Conservation (phyloP, 129 eudicot genomes). For the Flaveria ramosissima region DNA sequence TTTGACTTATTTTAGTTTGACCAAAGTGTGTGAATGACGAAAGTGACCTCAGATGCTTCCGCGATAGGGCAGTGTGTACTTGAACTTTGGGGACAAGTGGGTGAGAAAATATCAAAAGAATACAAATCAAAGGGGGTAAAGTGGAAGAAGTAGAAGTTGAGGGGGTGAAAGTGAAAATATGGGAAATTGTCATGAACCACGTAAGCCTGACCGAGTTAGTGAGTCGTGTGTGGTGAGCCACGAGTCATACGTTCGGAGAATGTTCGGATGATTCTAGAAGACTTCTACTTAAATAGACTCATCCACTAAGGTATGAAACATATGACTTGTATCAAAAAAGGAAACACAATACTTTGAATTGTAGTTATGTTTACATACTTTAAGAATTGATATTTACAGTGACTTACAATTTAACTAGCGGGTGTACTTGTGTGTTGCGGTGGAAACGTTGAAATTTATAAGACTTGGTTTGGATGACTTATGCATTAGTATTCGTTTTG, state of each 20-base stretch:
- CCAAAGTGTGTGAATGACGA: conserved; percentile 33
- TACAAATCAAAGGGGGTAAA: background rate
- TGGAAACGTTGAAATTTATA: too few relatives aligned
- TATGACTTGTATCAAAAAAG: conserved; percentile 32
- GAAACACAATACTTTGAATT: conserved; percentile 30
- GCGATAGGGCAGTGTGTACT: conserved; percentile 24
- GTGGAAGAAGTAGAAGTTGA: background rate
- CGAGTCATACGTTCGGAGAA: conserved; percentile 34
- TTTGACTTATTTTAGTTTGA: conserved; percentile 46
- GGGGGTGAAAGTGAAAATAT: conserved; percentile 18
- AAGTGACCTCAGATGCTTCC: conserved; percentile 35
- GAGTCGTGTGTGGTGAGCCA: conserved; percentile 41
- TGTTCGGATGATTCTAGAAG: conserved; percentile 35
- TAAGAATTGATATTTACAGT: too few relatives aligned
- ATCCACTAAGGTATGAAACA: conserved; percentile 15
- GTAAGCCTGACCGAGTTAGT: conserved; percentile 45
- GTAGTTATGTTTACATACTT: background rate
- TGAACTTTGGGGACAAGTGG: conserved; percentile 39
- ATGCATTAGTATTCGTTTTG: too few relatives aligned
- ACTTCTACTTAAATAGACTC: conserved; percentile 19
- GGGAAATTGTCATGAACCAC: conserved; percentile 34
- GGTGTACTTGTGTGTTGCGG: too few relatives aligned
- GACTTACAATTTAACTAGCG: too few relatives aligned
- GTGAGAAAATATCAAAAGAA: background rate
- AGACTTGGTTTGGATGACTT: too few relatives aligned